Base-by-base conservation (phyloP, 108 stramenopile species). In the Epithemia pelagica region DNA sequence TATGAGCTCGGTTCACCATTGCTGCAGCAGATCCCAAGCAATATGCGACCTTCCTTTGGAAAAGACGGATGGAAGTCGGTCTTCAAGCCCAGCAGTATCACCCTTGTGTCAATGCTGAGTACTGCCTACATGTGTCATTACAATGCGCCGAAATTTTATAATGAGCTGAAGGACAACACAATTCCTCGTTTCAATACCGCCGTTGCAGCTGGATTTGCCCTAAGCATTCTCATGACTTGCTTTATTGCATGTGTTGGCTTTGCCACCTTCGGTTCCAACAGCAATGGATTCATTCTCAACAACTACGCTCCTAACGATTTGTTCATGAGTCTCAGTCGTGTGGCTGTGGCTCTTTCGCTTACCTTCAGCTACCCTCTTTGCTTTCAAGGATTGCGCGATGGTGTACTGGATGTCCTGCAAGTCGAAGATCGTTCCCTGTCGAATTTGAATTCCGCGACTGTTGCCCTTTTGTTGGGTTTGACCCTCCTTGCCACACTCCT, bases 91-190 rank as follows among this genome's bases (percentile, higher is more conserved):
- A 81, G 83, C 33, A 78, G 92, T 7, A 79, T 94, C 28, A 90
- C 96, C 58, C 74, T 97, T 2, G 78, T 99, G n/a, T 96, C 95
- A 59, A 99, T 99, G 98, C 68, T 99, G 30, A 85, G 85, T 67
- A 97, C 96, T 18, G 94, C 96, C 20, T 99, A 90, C 82, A 94
- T 96, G 84, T 95, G 95, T 5, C 97, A 97, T 70, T 94, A 93
- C 83, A 99, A 96, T 73, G 98, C 98, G 15, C 91, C 95, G n/a
- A 80, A 84, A 64, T 90, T 89, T 59, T 99, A 92, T 63, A 54
- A 79, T 18, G 96, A 99, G 68, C 80, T 99, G 24, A 81, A 94
- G 81, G 72, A 97, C 63, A 94, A 91, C 66, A 97, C 91, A 30
- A 68, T 95, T 24, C 65, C 73, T 0, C 81, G 94, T 32, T 95